Conservation (phyloP, 2,329 filamentous ascomycete genomes). For the Penicillium sp. region DNA sequence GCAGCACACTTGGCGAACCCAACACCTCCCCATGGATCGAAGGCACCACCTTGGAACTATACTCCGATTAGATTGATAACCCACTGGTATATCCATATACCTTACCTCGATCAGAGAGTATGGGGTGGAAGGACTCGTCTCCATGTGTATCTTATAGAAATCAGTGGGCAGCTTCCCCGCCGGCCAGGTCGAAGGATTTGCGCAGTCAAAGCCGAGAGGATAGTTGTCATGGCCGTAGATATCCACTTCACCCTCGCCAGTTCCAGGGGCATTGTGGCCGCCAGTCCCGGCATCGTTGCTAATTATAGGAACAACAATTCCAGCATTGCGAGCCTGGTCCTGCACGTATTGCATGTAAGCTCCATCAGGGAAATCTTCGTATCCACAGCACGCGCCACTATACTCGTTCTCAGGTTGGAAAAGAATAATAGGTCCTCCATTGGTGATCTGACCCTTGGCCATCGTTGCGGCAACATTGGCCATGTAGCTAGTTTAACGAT, state of each 20-base stretch:
- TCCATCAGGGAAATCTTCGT: slow-evolving; percentile 60
- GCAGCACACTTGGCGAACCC: slow-evolving; percentile 66
- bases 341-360: slow-evolving; percentile 70
- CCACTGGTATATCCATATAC: not conserved
- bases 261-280: slow-evolving; percentile 64
- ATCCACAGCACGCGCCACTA: slow-evolving; percentile 48
- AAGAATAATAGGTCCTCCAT: slow-evolving; percentile 75
- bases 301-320: slow-evolving; percentile 71
- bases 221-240: slow-evolving; percentile 68
- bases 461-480: slow-evolving; percentile 63
- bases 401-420: slow-evolving; percentile 84
- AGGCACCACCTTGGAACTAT: slow-evolving; percentile 68
- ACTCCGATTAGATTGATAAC: slow-evolving; percentile 10
- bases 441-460: slow-evolving; percentile 74
- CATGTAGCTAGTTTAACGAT: slow-evolving; percentile 51
- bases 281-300: slow-evolving; percentile 66
- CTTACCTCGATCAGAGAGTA: slow-evolving; percentile 60
- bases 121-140: slow-evolving; percentile 64
- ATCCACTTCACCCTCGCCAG: slow-evolving; percentile 56
- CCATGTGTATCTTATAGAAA: slow-evolving; percentile 54
- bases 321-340: slow-evolving; percentile 64
- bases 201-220: slow-evolving; percentile 49
- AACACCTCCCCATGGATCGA: slow-evolving; percentile 71
- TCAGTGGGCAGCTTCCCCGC: slow-evolving; percentile 55
- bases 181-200: slow-evolving; percentile 63